Conservation (phyloP, 192 early-diverging fungal genomes). For the Ambispora gerdemannii region DNA sequence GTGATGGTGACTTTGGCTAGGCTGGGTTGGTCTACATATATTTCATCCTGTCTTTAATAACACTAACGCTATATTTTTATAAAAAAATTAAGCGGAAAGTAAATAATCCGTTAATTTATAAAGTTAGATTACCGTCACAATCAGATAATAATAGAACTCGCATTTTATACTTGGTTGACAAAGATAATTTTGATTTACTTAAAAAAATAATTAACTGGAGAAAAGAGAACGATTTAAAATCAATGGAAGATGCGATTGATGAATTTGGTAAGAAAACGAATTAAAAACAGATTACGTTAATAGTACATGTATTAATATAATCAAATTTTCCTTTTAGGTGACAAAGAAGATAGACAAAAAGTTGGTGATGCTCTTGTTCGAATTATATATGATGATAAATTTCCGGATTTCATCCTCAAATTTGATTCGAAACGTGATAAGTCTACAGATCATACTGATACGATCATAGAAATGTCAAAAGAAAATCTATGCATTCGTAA, state of each 20-base stretch:
- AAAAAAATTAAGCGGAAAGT: no score
- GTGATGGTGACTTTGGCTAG: no score
- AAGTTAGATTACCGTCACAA: no score
- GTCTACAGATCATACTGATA: slow-evolving; percentile 14
- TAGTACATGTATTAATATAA: not conserved
- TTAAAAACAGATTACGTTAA: not conserved
- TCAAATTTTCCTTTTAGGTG: not conserved
- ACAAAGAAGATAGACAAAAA: not conserved
- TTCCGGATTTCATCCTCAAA: slow-evolving; percentile 44
- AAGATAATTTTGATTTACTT: no score
- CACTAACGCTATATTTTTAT: no score
- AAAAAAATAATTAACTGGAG: no score
- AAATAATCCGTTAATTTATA: no score
- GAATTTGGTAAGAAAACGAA: not conserved
- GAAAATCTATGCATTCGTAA: slow-evolving; percentile 11
- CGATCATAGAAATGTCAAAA: not conserved
- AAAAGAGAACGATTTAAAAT: not conserved
- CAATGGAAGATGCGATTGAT: not conserved
- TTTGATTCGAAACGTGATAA: slow-evolving; percentile 35
- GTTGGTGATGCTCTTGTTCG: slow-evolving; percentile 42
- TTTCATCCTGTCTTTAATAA: no score
- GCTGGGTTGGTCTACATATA: no score
- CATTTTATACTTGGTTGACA: no score
- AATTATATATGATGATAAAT: slow-evolving; percentile 36
- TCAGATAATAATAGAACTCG: no score